Conservation (phyloP, 2,329 filamentous ascomycete species). For the Ceratocystis cubensis region DNA sequence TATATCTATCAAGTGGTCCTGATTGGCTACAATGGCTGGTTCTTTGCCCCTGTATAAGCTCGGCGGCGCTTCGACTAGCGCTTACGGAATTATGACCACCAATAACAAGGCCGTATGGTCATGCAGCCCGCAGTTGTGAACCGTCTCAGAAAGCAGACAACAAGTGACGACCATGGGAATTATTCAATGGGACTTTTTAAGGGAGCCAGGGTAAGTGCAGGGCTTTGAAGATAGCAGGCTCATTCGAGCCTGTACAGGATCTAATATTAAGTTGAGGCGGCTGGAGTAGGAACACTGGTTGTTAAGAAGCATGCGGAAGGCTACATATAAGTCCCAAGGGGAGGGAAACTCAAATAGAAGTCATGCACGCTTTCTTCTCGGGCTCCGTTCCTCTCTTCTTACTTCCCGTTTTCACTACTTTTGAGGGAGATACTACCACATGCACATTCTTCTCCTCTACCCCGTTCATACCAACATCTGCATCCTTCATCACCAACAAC, state of each 20-base stretch:
- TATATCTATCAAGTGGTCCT: background rate
- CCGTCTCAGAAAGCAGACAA: background rate
- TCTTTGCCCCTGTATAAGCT: slow-evolving; percentile 14
- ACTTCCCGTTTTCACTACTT: background rate
- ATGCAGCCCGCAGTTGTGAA: background rate
- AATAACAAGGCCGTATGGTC: slow-evolving; percentile 8
- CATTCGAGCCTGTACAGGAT: background rate
- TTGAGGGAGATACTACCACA: too few relatives aligned
- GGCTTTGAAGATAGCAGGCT: background rate
- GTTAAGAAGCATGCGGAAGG: background rate
- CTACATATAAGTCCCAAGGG: background rate
- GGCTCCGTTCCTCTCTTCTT: background rate
- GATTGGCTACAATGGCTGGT: slow-evolving; percentile 12
- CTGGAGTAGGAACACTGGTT: background rate
- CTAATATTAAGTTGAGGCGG: background rate
- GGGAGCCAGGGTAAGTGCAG: background rate
- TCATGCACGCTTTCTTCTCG: background rate
- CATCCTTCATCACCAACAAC: background rate
- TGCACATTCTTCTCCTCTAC: too few relatives aligned
- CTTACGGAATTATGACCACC: slow-evolving; percentile 17
- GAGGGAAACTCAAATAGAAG: background rate
- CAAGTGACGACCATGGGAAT: background rate
- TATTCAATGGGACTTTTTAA: background rate
- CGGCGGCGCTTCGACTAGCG: slow-evolving; percentile 17
- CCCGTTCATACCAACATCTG: too few relatives aligned